Conservation (phyloP, 345 rosid species). For the Ceriops decandra region DNA sequence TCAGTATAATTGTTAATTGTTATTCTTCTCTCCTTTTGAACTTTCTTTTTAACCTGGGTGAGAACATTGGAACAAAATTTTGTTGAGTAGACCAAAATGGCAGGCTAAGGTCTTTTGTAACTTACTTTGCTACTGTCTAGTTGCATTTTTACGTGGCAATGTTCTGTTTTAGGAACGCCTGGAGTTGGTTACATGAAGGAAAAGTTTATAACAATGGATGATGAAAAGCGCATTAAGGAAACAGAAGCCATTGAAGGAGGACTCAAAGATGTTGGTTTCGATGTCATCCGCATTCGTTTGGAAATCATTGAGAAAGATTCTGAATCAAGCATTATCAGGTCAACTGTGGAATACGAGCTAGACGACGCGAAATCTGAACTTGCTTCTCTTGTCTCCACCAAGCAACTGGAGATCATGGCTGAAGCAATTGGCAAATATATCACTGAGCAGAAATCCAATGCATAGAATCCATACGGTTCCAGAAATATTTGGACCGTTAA, state of each 20-base stretch:
- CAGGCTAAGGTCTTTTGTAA: no score
- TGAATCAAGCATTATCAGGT: constrained; percentile 21
- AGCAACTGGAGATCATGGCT: constrained; percentile 18
- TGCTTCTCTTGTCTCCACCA: constrained; percentile 17
- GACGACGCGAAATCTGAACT: constrained; percentile 27
- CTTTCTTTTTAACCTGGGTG: no score
- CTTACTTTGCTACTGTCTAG: not conserved
- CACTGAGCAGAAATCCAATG: not conserved
- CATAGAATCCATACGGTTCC: not conserved
- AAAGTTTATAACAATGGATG: constrained; percentile 24
- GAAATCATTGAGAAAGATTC: constrained; percentile 42
- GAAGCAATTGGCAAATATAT: constrained; percentile 29
- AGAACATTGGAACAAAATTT: no score
- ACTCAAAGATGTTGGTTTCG: constrained; percentile 25
- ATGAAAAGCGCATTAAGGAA: constrained; percentile 36
- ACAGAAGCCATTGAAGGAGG: constrained; percentile 38
- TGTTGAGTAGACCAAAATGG: no score
- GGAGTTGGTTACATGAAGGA: constrained; percentile 31
- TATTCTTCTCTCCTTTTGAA: no score
- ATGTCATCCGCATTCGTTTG: constrained; percentile 8
- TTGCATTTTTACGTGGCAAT: not conserved
- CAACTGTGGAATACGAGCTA: constrained; percentile 28
- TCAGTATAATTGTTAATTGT: no score
- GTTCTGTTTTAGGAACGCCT: constrained; percentile 21
- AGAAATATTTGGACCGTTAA: no score